Conservation (phyloP, 2,329 filamentous ascomycete genomes). For the Aspergillus pseudoglaucus region DNA sequence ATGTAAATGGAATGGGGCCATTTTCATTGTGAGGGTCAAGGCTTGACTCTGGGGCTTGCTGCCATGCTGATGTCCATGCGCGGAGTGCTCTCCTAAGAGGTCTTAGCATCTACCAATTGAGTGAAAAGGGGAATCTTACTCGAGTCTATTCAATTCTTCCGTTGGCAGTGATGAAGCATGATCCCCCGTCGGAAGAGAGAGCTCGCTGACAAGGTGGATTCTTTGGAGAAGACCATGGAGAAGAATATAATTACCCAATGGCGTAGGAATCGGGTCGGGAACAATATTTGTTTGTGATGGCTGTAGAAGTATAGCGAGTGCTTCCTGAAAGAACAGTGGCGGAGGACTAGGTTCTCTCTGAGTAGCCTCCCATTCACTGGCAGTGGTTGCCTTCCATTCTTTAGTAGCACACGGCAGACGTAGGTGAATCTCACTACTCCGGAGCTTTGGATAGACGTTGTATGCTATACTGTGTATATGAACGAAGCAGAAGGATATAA, state of each 20-base stretch:
- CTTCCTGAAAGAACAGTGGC: slow-evolving; percentile 30
- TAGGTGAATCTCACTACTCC: slow-evolving; percentile 32
- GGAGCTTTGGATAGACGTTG: slow-evolving; percentile 32
- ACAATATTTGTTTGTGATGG: slow-evolving; percentile 20
- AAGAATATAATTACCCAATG: slow-evolving; percentile 63
- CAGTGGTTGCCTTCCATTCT: slow-evolving; percentile 29
- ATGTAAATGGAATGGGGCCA: slow-evolving; percentile 29
- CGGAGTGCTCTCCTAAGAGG: slow-evolving; percentile 23
- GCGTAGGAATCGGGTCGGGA: slow-evolving; percentile 32
- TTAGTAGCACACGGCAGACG: slow-evolving; percentile 32
- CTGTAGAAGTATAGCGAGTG: slow-evolving; percentile 26
- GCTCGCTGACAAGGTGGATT: slow-evolving; percentile 40
- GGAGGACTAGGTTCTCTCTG: slow-evolving; percentile 20
- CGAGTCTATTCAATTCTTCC: slow-evolving; percentile 29
- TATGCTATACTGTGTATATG: slow-evolving; percentile 35
- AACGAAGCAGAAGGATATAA: slow-evolving; percentile 35
- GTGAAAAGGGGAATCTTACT: slow-evolving; percentile 14
- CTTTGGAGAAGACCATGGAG: slow-evolving; percentile 68
- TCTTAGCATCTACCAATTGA: not conserved
- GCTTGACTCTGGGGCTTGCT: slow-evolving; percentile 30
- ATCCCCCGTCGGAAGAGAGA: slow-evolving; percentile 25
- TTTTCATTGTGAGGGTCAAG: slow-evolving; percentile 29
- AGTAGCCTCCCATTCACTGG: slow-evolving; percentile 26
- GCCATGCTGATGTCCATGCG: slow-evolving; percentile 31
- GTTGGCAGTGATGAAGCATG: slow-evolving; percentile 25